Evolutionary conservation across 352 stramenopile species (phyloP).

Genomic region (Phytophthora meadii): DNA sequence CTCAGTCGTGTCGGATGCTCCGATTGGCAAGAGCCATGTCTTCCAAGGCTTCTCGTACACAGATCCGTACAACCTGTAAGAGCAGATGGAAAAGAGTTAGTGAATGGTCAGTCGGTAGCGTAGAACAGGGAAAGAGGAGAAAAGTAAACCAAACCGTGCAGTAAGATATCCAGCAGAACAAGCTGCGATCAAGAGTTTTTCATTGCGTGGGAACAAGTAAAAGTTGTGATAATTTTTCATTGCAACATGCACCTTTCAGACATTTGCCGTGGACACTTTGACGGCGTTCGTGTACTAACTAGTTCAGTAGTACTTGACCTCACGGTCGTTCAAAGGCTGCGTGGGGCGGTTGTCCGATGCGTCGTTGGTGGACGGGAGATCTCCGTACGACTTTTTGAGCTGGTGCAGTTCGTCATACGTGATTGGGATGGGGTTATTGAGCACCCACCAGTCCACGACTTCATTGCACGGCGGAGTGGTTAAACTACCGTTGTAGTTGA

Average conservation of each 20-base stretch:
- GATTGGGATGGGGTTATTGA: conserved; percentile 64
- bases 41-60: conserved; percentile 86
- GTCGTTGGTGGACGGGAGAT: conserved; percentile 44
- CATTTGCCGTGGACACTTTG: no score
- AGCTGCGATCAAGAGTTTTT: conserved; percentile 13
- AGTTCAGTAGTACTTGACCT: conserved; percentile 57
- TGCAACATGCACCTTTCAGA: neutral
- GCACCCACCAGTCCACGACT: conserved; percentile 68
- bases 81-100: conserved; percentile 13
- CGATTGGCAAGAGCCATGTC: conserved; percentile 71
- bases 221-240: neutral
- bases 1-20: conserved; percentile 64
- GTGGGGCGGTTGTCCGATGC: conserved; percentile 56
- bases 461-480: conserved; percentile 67
- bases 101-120: conserved; percentile 25
- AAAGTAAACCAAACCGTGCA: conserved; percentile 20
- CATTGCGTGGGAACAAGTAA: neutral
- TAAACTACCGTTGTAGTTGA: conserved; percentile 70
- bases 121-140: conserved; percentile 21
- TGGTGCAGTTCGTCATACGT: conserved; percentile 39
- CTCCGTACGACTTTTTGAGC: conserved; percentile 43
- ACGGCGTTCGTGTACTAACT: neutral
- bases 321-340: conserved; percentile 57
- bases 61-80: conserved; percentile 68
- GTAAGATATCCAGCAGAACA: conserved; percentile 42